Conservation (phyloP, 768 basidiomycete genomes). For the Boletus coccyginus region DNA sequence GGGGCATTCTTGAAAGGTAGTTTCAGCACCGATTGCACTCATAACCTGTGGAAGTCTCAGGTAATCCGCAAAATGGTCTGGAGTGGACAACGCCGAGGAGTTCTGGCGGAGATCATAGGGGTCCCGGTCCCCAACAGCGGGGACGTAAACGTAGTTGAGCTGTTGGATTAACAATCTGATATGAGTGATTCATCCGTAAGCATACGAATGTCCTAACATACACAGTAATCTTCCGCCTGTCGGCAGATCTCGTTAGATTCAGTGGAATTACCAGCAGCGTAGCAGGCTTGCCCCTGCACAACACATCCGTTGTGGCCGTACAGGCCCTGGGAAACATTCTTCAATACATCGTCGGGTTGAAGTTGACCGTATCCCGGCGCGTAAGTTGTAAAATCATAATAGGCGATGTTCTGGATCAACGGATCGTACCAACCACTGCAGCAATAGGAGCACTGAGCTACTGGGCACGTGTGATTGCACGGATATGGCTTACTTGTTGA, state of each 20-base stretch:
- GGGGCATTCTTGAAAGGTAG: constrained; percentile 48
- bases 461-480: not conserved
- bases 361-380: constrained; percentile 70
- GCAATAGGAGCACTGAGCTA: not conserved
- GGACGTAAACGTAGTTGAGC: constrained; percentile 46
- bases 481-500: constrained; percentile 48
- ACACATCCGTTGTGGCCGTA: constrained; percentile 49
- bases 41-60: constrained; percentile 36
- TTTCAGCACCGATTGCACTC: constrained; percentile 51
- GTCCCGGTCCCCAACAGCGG: constrained; percentile 53
- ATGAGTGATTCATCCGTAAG: not conserved
- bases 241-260: constrained; percentile 49
- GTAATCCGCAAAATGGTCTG: constrained; percentile 52
- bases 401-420: constrained; percentile 58
- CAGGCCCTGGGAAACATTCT: constrained; percentile 46
- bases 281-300: constrained; percentile 55
- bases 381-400: constrained; percentile 54
- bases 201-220: constrained; percentile 30
- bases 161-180: constrained; percentile 15
- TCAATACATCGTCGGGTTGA: constrained; percentile 44
- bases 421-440: constrained; percentile 66
- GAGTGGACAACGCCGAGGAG: constrained; percentile 50
- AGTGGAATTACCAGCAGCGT: constrained; percentile 46
- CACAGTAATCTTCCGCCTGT: constrained; percentile 54
- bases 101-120: constrained; percentile 58